Evolutionary conservation across 768 basidiomycete species (phyloP), one percentile per base, ranked within the genome.

Genomic region (Strobilomyces dryophilus): DNA sequence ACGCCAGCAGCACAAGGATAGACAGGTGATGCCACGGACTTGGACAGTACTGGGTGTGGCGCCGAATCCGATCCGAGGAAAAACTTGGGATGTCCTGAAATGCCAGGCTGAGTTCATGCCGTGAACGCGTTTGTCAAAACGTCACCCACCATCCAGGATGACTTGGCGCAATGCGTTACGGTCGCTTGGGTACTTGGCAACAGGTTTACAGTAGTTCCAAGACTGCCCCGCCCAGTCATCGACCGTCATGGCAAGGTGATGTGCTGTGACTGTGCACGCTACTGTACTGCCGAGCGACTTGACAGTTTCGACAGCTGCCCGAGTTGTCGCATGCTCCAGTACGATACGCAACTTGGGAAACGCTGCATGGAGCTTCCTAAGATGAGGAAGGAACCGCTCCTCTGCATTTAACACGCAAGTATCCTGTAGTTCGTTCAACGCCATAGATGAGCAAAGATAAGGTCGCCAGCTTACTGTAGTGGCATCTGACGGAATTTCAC

Each of bases 31-130:
- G 89, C 81, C 17, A 80, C 83, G 5, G 87, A 79, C 70, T 93
- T 87, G 49, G 78, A 74, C 27, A 74, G 66, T 29, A 79, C 77
- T 5, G 89, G 85, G 70, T 99, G 97, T 37, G 97, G 97, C 1
- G 97, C 97, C 27, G 90, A 93, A 71, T 99, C 97, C 17, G 92
- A 95, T 18, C 97, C 97, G 51, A 99, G 77, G 81, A 99, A 99
- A 73, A 99, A 99, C 45, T 90, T 85, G 4, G 92, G 87, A 69
- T 95, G 89, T 4, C 95, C 95, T 84, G 60, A 21, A 45, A 51
- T 36, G 55, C 18, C 49, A 42, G 34, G 11, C 8, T 12, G 15
- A 29, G 35, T 35, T 41, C 36, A 35, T 35, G 2, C 34, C 20
- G 12, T 20, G 17, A 47, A 36, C 40, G 0, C 24, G 21, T 29